phyloP scores from a whole-genome alignment of 2,329 filamentous ascomycete species.

The Cytospora piceae region DNA sequence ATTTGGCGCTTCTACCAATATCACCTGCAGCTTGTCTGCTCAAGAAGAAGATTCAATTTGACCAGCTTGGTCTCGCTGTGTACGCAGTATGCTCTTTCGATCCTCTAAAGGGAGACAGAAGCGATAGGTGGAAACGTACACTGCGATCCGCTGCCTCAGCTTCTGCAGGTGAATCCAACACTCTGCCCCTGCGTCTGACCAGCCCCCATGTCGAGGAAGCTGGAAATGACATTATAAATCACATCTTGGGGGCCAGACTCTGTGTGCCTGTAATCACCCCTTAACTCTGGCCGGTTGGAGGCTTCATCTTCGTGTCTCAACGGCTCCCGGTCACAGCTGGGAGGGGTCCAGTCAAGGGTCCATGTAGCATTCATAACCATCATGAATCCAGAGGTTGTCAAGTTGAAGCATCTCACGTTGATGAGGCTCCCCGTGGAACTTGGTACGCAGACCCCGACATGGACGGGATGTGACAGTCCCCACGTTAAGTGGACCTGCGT shows the following conservation, averaged over 20 bases:
- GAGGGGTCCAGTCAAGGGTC: background rate
- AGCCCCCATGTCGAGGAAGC: background rate
- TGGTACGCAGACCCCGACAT: slow-evolving; percentile 2
- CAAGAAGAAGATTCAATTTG: background rate
- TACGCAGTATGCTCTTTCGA: background rate
- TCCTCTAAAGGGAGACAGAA: background rate
- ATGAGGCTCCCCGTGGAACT: slow-evolving; percentile 18
- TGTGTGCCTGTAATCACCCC: background rate
- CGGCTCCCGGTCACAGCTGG: background rate
- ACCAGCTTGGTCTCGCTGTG: background rate
- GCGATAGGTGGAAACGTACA: background rate
- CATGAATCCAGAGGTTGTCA: slow-evolving; percentile 2
- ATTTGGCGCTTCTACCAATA: background rate
- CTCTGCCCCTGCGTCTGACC: slow-evolving; percentile 11
- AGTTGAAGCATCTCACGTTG: slow-evolving; percentile 19
- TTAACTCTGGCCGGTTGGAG: background rate
- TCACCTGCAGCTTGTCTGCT: no score
- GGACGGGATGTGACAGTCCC: slow-evolving; percentile 15
- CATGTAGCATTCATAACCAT: background rate
- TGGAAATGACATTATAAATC: background rate
- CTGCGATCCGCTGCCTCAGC: slow-evolving; percentile 13
- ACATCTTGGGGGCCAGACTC: background rate
- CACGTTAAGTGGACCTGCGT: slow-evolving; percentile 16
- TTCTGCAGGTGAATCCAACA: slow-evolving; percentile 13
- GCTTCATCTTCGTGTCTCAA: background rate